Evolutionary conservation across 2,329 filamentous ascomycete genomes (phyloP).

Genomic region (Paecilomyces variotii): DNA sequence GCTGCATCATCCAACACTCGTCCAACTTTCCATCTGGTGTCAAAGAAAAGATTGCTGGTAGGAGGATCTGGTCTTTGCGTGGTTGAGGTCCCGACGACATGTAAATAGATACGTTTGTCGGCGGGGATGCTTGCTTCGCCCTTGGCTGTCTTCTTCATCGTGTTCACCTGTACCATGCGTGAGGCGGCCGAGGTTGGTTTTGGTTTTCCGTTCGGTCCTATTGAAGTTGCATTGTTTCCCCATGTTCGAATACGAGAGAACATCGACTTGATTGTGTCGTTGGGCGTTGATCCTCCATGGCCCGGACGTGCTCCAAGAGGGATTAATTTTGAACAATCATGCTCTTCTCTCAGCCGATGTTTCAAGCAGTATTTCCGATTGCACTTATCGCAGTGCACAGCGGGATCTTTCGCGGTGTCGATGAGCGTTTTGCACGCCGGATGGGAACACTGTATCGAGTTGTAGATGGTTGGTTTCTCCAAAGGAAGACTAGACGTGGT

Average conservation of each 20-base stretch:
- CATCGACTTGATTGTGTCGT: slow-evolving; percentile 63
- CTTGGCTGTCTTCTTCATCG: slow-evolving; percentile 78
- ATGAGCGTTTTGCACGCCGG: slow-evolving; percentile 45
- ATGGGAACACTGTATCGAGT: slow-evolving; percentile 44
- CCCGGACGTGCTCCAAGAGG: slow-evolving; percentile 46
- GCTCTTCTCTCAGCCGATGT: slow-evolving; percentile 54
- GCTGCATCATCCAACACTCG: slow-evolving; percentile 45
- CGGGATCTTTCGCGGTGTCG: slow-evolving; percentile 43
- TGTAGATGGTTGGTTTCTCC: slow-evolving; percentile 48
- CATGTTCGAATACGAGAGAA: slow-evolving; percentile 71
- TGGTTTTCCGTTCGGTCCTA: slow-evolving; percentile 36
- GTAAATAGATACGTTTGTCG: slow-evolving; percentile 84
- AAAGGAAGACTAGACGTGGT: slow-evolving; percentile 21
- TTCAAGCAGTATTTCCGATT: slow-evolving; percentile 44
- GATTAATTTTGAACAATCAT: slow-evolving; percentile 72
- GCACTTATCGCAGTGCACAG: slow-evolving; percentile 43
- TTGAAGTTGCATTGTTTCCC: slow-evolving; percentile 61
- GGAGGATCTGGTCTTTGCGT: slow-evolving; percentile 78
- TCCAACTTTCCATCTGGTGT: slow-evolving; percentile 82
- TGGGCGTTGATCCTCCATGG: slow-evolving; percentile 37
- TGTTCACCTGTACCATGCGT: slow-evolving; percentile 61
- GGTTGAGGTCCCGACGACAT: slow-evolving; percentile 82
- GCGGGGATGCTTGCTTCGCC: slow-evolving; percentile 72
- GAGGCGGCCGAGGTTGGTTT: slow-evolving; percentile 57
- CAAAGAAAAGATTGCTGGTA: slow-evolving; percentile 72